Conservation (phyloP, 2,329 filamentous ascomycete genomes). For the Aureobasidium uvarum region DNA sequence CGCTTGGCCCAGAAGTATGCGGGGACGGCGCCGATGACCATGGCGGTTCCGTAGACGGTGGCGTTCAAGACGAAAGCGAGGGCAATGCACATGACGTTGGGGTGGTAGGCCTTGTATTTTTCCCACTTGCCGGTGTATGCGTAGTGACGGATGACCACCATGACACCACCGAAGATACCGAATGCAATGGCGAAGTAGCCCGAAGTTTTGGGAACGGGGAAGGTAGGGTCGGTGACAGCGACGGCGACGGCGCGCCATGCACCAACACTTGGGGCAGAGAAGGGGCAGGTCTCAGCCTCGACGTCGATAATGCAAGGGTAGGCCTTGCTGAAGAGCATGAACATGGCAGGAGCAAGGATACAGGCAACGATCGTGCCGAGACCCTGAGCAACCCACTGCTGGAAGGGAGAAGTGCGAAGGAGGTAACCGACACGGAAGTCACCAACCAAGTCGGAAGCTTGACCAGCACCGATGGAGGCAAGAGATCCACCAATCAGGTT, state of each 20-base stretch:
- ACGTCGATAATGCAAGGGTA: slow-evolving; percentile 64
- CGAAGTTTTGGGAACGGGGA: slow-evolving; percentile 56
- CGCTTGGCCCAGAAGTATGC: slow-evolving; percentile 57
- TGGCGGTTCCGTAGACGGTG: slow-evolving; percentile 59
- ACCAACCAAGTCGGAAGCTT: slow-evolving; percentile 53
- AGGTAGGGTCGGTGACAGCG: slow-evolving; percentile 58
- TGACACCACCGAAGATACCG: slow-evolving; percentile 51
- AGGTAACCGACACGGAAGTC: slow-evolving; percentile 70
- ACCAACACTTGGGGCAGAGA: slow-evolving; percentile 61
- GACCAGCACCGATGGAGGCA: slow-evolving; percentile 43
- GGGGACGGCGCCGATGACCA: slow-evolving; percentile 55
- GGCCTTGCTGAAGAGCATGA: slow-evolving; percentile 65
- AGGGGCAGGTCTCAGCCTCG: slow-evolving; percentile 54
- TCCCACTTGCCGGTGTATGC: slow-evolving; percentile 54
- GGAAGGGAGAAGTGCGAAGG: slow-evolving; percentile 61
- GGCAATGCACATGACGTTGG: slow-evolving; percentile 62
- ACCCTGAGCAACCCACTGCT: slow-evolving; percentile 66
- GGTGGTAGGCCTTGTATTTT: slow-evolving; percentile 57
- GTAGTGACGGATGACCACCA: slow-evolving; percentile 57
- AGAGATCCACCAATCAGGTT: slow-evolving; percentile 63
- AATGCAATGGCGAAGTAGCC: slow-evolving; percentile 60
- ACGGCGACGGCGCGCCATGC: slow-evolving; percentile 66
- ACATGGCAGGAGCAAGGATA: slow-evolving; percentile 65
- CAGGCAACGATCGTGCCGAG: slow-evolving; percentile 63
- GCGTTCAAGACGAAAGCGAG: slow-evolving; percentile 59